Conservation (phyloP, 257 asterid genomes). For the Leonotis leonurus region DNA sequence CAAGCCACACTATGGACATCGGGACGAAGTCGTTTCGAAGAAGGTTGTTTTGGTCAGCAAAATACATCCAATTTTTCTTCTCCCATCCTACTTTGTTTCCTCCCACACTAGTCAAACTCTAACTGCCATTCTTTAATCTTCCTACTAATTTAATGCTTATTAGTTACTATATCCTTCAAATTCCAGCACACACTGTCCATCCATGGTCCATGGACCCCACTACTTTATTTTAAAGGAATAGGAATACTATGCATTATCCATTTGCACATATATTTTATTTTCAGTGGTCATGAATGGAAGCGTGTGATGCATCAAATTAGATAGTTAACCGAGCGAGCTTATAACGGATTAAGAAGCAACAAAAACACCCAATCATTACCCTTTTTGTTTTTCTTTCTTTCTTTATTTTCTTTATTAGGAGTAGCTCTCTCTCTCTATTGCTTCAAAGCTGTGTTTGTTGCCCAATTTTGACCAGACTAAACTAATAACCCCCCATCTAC, state of each 20-base stretch:
- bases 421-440: too few species aligned
- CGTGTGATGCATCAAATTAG: too few species aligned
- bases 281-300: too few species aligned
- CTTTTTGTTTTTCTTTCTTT: not conserved
- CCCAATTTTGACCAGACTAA: conserved; percentile 25
- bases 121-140: not conserved
- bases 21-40: not conserved
- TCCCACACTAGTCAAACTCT: not conserved
- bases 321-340: too few species aligned
- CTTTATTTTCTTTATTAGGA: not conserved
- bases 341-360: not conserved
- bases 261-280: too few species aligned
- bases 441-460: not conserved
- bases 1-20: not conserved
- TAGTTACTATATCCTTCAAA: not conserved
- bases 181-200: not conserved
- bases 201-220: too few species aligned
- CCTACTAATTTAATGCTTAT: not conserved
- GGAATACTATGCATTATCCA: too few species aligned
- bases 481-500: not conserved
- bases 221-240: too few species aligned
- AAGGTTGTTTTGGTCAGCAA: conserved; percentile 20
- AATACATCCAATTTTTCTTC: not conserved
- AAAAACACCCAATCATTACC: not conserved
- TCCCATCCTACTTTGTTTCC: too few species aligned